Conservation (phyloP, 1,139 yeast genomes). For the Blastobotrys arbuscula region DNA sequence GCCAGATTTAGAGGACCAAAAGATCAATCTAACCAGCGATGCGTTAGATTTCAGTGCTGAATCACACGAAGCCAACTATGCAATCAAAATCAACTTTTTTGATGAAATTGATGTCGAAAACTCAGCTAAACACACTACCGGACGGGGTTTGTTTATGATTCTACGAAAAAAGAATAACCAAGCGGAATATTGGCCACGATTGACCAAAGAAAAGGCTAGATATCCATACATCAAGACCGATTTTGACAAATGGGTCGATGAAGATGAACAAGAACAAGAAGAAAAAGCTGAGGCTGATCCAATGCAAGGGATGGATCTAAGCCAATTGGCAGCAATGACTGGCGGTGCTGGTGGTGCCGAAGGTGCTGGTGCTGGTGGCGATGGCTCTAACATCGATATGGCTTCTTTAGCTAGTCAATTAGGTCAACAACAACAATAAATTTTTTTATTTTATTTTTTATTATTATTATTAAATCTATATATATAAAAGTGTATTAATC, state of each 20-base stretch:
- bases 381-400: slow-evolving; percentile 27
- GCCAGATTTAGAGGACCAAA: slow-evolving; percentile 61
- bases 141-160: slow-evolving; percentile 65
- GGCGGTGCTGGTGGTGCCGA: slow-evolving; percentile 31
- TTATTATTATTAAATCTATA: background rate
- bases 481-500: slow-evolving; percentile 5
- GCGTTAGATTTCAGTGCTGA: slow-evolving; percentile 45
- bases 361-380: too few relatives aligned
- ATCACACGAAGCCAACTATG: slow-evolving; percentile 40
- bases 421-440: background rate
- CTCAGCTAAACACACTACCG: slow-evolving; percentile 58
- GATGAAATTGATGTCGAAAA: slow-evolving; percentile 65
- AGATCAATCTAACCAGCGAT: slow-evolving; percentile 57
- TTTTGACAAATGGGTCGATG: slow-evolving; percentile 95
- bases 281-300: slow-evolving; percentile 38
- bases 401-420: slow-evolving; percentile 14
- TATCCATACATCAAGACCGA: slow-evolving; percentile 82
- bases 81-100: slow-evolving; percentile 61
- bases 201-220: slow-evolving; percentile 68
- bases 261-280: slow-evolving; percentile 84
- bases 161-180: slow-evolving; percentile 62
- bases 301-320: slow-evolving; percentile 17
- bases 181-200: slow-evolving; percentile 89
- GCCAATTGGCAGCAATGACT: slow-evolving; percentile 17
- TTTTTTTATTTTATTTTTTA: background rate